Base-by-base conservation (phyloP, 495 filamentous ascomycete genomes). In the Daldinia childiae region DNA sequence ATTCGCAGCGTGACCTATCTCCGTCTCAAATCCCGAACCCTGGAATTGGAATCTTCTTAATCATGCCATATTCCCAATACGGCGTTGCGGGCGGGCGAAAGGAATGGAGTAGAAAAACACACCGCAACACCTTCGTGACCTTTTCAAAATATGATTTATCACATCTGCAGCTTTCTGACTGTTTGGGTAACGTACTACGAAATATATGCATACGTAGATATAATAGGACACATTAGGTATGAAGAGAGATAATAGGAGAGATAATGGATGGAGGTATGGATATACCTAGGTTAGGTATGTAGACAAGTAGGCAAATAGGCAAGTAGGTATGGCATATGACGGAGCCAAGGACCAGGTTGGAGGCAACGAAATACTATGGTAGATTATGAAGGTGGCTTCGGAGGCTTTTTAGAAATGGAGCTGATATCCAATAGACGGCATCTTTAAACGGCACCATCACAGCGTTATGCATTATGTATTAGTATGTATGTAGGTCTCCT, bases 321-420 rank as follows among this genome's bases (percentile, higher is more conserved):
- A 29, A 29, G 27, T 29, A 29, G 27, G n/a, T 19, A 45, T 45
- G 41, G 41, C 15, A 21, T 45, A 45, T 54, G 51, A 62, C 59
- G 43, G 66, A 65, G 64, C 70, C 70, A 57, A 68, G 41, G 64
- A 73, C 71, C 62, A 69, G 71, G 71, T 73, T 73, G 27, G 50
- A 65, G 70, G 64, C 48, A 62, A 54, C 62, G 68, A 45, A 48
- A 48, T 48, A 8, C 5, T 41, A 41, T 41, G 43, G 43, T 21
- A 56, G 51, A 27, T 9, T 43, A 32, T 15, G 39, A 62, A 68
- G 26, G 60, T 19, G 61, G 38, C 30, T 45, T 52, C 55, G 48
- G 60, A 58, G 58, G 45, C 39, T 61, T 68, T 67, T 67, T 9
- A 32, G 45, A 41, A 38, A 39, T 32, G 41, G 48, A 60, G 56